A percentile compares a stretch with the other conserved stretches of the same genome.
Conservation (phyloP, 768 basidiomycete species). For the Serendipita sp. region DNA sequence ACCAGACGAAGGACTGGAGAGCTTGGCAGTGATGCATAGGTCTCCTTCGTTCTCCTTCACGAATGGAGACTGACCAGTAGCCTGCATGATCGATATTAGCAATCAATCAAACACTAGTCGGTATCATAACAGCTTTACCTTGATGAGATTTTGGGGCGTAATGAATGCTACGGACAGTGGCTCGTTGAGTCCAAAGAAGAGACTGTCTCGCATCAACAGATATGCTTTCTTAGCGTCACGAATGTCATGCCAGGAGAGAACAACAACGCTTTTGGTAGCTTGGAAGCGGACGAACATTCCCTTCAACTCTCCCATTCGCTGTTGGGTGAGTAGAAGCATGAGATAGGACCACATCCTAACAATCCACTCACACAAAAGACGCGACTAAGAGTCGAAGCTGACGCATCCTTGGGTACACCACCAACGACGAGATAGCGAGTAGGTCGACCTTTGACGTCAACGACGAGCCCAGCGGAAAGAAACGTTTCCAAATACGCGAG, state of each 20-base stretch:
- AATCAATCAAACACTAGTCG: slow-evolving; percentile 10
- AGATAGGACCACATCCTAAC: neutral
- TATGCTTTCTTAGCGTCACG: slow-evolving; percentile 8
- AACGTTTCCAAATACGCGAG: neutral
- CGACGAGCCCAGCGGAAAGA: neutral
- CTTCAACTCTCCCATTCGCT: slow-evolving; percentile 27
- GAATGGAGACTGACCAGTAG: slow-evolving; percentile 37
- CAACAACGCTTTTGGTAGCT: slow-evolving; percentile 30
- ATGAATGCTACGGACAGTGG: neutral
- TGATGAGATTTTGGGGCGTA: neutral
- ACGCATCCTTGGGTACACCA: neutral
- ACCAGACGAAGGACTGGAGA: slow-evolving; percentile 5
- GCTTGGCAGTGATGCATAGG: slow-evolving; percentile 34
- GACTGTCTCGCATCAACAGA: neutral
- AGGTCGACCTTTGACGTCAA: neutral
- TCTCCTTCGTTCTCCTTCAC: slow-evolving; percentile 36
- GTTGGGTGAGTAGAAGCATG: neutral
- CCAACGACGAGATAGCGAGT: slow-evolving; percentile 2
- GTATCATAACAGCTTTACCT: slow-evolving; percentile 7
- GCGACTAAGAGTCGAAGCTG: neutral
- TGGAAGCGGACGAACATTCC: slow-evolving; percentile 41
- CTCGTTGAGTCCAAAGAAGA: neutral
- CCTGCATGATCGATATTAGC: slow-evolving; percentile 22
- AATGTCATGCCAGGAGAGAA: slow-evolving; percentile 17
- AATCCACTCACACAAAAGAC: neutral